Evolutionary conservation across 2,329 filamentous ascomycete species (phyloP), one percentile per base, ranked within the genome.

Genomic region (Neoascochyta sp.): DNA sequence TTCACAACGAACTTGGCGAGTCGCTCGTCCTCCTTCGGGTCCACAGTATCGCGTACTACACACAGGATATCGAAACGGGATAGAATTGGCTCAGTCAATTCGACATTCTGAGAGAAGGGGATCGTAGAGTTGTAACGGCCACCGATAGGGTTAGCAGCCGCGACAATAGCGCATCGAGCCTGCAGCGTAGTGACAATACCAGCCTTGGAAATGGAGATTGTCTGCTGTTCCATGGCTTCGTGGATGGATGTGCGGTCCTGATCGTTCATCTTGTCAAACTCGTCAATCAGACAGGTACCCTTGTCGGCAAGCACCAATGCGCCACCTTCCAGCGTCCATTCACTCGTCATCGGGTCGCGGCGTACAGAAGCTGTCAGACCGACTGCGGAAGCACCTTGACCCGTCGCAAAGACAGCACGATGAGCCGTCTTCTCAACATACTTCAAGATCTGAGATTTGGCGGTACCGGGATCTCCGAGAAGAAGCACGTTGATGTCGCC

Each of bases 201-300:
- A 1, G 92, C 92, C 63, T 98, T 98, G 44, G 88, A 95, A 57
- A 98, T 98, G 39, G 90, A 96, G 48, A 98, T 98, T 2, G 92
- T 98, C 67, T 98, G 92, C 66, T 98, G 92, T 65, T 98, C 92
- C 92, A 98, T 98, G 38, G 92, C 92, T 72, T 98, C 92, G 75
- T 98, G 92, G 50, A 98, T 98, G 6, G 88, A 95, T 1, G 92
- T 96, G 45, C 92, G 80, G 63, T 98, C 92, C 60, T 96, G 88
- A 61, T 98, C 92, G 62, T 96, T 96, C 92, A 98, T 98, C 74
- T 98, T 98, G 76, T 98, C 92, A 53, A 98, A 98, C 66, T 98
- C 92, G 54, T 98, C 92, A 42, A 98, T 98, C 16, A 98, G 73
- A 56, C 92, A 96, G 10, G 87, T 95, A 22, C 92, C 92, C 45